Conservation (phyloP, 768 basidiomycete species). For the Chalciporus pseudorubinellus region DNA sequence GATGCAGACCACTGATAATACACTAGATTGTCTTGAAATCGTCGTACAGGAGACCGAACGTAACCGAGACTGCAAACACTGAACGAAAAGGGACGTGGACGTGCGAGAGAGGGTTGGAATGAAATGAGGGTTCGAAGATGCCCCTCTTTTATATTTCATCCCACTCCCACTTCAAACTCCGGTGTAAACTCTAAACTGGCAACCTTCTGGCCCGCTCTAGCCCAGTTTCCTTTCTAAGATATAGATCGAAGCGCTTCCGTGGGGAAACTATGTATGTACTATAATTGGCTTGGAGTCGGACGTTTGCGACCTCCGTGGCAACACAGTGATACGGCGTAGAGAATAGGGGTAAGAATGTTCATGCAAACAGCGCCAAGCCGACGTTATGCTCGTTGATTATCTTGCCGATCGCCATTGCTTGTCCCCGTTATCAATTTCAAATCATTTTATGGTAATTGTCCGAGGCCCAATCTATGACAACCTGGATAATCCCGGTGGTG, state of each 20-base stretch:
- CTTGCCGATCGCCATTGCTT: too few species aligned
- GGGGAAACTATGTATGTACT: not conserved
- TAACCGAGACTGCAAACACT: conserved; percentile 55
- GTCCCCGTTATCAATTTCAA: conserved; percentile 28
- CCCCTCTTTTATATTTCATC: conserved; percentile 43
- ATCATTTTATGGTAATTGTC: too few species aligned
- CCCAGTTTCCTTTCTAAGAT: conserved; percentile 20
- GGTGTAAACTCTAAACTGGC: conserved; percentile 33
- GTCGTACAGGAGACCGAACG: conserved; percentile 52
- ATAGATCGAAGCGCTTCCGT: conserved; percentile 21
- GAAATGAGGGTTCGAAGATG: conserved; percentile 30
- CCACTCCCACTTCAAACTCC: conserved; percentile 48
- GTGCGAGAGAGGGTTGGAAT: conserved; percentile 43
- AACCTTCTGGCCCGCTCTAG: conserved; percentile 18
- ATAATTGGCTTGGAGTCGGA: not conserved
- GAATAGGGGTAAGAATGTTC: too few species aligned
- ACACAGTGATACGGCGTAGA: too few species aligned
- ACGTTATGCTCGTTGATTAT: too few species aligned
- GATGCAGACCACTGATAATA: conserved; percentile 40
- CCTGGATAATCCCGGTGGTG: not conserved
- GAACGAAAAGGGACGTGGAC: conserved; percentile 47
- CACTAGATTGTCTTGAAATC: conserved; percentile 48
- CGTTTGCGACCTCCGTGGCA: too few species aligned
- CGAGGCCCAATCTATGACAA: too few species aligned
- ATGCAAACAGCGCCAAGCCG: too few species aligned